Evolutionary conservation across 1,139 yeast species (phyloP), one percentile per base, ranked within the genome.

Genomic region (Candida tropicalis): DNA sequence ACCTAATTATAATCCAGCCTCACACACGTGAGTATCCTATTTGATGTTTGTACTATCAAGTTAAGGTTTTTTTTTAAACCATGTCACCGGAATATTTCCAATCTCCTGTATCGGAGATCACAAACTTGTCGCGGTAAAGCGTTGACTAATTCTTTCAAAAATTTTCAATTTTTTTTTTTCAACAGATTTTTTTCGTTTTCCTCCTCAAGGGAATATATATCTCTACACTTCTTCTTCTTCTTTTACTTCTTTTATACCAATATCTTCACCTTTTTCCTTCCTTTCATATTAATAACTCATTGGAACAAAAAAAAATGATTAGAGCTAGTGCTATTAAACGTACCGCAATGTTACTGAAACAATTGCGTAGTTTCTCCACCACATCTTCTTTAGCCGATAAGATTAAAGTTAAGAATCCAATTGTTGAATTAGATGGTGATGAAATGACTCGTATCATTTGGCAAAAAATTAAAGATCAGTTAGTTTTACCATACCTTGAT

Each of bases 361-460:
- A 45, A 33, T 42, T 51, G 36, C 63, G 66, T 43, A 44, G 56
- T 20, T 59, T 65, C 48, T 54, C 67, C 39, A 43, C 58, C 27
- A 46, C 59, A 13, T 39, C 52, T 32, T 32, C 39, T n/a, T 38
- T 53, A n/a, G 56, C 69, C 43, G 66, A 66, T 49, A 85, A 85
- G 64, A 82, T 86, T 58, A 75, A 75, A 52, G 93, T 86, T 36
- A 75, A 75, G 56, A 81, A 75, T 46, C 93, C 95, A 35, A 76
- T 86, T 53, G 95, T 86, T 46, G 95, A 86, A 61, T 70, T 86
- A 75, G 93, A 86, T 58, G 95, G 95, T 52, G 95, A 86, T 65
- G 95, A 86, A 65, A 85, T 84, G 87, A 86, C 95, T 56, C 77
- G 93, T 66, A 85, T 86, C 64, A 86, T 86, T 65, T 86, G 95